These are phyloP conservation scores for Aspergillus intermedius DNA, from an alignment of 2,329 filamentous ascomycete species.

Conservation along the genomic window DNA sequence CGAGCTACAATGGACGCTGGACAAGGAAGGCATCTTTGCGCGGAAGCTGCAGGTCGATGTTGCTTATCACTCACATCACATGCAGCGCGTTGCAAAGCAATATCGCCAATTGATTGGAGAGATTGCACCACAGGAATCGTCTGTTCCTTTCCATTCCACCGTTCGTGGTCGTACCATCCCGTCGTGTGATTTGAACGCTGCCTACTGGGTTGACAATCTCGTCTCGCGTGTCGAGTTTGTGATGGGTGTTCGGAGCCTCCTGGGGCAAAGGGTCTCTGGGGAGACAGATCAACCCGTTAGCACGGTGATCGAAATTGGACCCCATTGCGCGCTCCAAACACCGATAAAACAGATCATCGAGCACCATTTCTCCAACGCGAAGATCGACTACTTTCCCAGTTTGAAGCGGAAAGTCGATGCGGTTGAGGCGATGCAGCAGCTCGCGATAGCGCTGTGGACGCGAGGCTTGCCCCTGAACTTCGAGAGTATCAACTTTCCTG, in stretches of 20 bases:
- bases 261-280: constrained; percentile 9
- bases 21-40: constrained; percentile 3
- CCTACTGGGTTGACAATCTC: constrained; percentile 23
- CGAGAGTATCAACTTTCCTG: constrained; percentile 13
- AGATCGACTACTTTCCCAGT: constrained; percentile 16
- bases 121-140: constrained; percentile 9
- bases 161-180: constrained; percentile 11
- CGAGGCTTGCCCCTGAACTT: constrained; percentile 12
- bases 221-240: constrained; percentile 19
- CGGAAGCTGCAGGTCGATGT: constrained; percentile 25
- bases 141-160: constrained; percentile 14
- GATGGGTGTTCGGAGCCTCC: constrained; percentile 1
- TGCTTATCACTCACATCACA: constrained; percentile 41
- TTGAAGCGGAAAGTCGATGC: constrained; percentile 18
- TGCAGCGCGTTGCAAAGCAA: constrained; percentile 18
- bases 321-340: constrained; percentile 29
- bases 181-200: constrained; percentile 14
- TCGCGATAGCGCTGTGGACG: constrained; percentile 14
- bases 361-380: constrained; percentile 1
- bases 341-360: constrained; percentile 12
- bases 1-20: neutral
- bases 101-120: constrained; percentile 13
- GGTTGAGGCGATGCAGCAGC: constrained; percentile 16
- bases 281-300: constrained; percentile 10
- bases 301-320: constrained; percentile 28